Conservation (phyloP, 352 stramenopile genomes). For the Phytophthora quininea region DNA sequence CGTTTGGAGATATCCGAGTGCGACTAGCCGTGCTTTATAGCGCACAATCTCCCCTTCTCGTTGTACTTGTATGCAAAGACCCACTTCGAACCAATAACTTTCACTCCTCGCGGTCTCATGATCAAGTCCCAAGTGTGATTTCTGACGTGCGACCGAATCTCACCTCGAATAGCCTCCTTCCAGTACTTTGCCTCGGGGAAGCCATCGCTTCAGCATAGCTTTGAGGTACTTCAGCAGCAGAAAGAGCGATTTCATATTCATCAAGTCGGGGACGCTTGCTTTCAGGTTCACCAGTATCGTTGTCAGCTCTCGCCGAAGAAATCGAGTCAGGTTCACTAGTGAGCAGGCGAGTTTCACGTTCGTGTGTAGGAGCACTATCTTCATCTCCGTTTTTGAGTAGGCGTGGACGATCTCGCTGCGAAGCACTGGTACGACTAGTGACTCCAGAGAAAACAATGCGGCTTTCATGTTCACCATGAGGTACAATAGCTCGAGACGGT, state of each 20-base stretch:
- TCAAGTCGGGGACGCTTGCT: constrained; percentile 7
- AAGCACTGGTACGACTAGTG: neutral
- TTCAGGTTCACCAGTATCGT: neutral
- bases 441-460: neutral
- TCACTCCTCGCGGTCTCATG: neutral
- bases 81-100: constrained; percentile 23
- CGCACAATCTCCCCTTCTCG: constrained; percentile 21
- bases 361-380: neutral
- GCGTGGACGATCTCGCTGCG: neutral
- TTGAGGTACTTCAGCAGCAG: constrained; percentile 3
- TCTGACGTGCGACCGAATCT: neutral
- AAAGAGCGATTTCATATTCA: constrained; percentile 12
- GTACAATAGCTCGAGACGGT: neutral
- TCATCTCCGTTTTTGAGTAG: neutral
- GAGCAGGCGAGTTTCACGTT: neutral
- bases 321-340: neutral
- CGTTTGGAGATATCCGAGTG: constrained; percentile 27
- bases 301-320: neutral
- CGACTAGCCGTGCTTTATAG: constrained; percentile 34
- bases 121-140: neutral
- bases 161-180: constrained; percentile 17
- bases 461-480: neutral
- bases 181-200: constrained; percentile 4
- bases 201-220: constrained; percentile 13
- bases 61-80: constrained; percentile 31